Percentiles rank a stretch among this genome's conserved stretches.
phyloP scores from a whole-genome alignment of 129 eudicot species.

The Centrapalus pauciflorus region DNA sequence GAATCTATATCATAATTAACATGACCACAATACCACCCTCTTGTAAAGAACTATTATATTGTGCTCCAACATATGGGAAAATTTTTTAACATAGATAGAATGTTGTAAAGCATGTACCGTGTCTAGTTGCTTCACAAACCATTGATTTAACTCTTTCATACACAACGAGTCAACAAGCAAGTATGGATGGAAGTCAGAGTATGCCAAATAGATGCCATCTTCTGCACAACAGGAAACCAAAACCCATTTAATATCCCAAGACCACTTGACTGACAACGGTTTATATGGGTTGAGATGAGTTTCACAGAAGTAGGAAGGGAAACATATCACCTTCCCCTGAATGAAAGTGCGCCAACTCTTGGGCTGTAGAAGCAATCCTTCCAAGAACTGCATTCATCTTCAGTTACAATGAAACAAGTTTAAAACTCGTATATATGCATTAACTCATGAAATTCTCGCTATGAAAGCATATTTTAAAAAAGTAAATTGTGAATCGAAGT shows the following conservation, averaged over 20 bases:
- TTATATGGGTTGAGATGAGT: neutral
- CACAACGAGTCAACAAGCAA: conserved; percentile 78
- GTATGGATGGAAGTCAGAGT: conserved; percentile 87
- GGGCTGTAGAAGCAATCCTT: conserved; percentile 83
- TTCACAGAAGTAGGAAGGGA: neutral
- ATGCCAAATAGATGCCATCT: conserved; percentile 81
- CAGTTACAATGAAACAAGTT: conserved; percentile 24
- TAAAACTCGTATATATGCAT: neutral
- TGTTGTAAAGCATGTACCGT: conserved; percentile 44
- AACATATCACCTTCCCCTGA: conserved; percentile 79
- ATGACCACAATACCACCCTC: conserved; percentile 8
- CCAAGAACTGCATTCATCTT: conserved; percentile 98
- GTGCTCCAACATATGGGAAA: neutral
- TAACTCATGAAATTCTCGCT: neutral
- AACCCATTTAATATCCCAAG: conserved; percentile 4
- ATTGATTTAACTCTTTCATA: conserved; percentile 89
- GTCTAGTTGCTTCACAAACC: conserved; percentile 93
- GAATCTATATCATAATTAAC: neutral
- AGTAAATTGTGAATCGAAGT: neutral
- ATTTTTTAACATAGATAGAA: neutral
- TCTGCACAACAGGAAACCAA: conserved; percentile 48
- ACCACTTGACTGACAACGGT: neutral
- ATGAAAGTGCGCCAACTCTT: conserved; percentile 93
- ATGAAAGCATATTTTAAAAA: conserved; percentile 1
- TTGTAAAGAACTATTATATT: neutral